Conservation (phyloP, 257 asterid species). For the Solanum arcanum region DNA sequence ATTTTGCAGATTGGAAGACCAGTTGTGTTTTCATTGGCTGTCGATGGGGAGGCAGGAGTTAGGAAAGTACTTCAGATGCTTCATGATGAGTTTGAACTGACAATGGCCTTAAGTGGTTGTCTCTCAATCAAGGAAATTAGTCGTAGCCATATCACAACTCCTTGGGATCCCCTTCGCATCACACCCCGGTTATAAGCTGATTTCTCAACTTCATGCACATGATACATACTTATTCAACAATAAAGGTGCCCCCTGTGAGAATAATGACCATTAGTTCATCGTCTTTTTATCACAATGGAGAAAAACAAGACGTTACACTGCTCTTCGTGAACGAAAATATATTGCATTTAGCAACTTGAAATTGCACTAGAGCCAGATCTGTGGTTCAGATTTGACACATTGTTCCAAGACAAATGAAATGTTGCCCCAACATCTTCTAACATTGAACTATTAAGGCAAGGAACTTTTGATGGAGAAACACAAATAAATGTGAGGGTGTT, state of each 20-base stretch:
- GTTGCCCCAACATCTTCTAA: background rate
- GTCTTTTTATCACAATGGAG: background rate
- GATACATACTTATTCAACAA: background rate
- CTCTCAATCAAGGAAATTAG: conserved; percentile 57
- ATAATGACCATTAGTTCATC: background rate
- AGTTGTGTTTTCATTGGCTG: conserved; percentile 52
- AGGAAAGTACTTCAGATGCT: conserved; percentile 65
- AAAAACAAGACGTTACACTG: background rate
- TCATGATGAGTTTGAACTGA: conserved; percentile 66
- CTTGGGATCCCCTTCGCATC: conserved; percentile 40
- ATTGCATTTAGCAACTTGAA: background rate
- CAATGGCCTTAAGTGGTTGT: conserved; percentile 84
- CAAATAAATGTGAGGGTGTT: background rate
- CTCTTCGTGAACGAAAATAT: background rate
- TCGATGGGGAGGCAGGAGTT: conserved; percentile 68
- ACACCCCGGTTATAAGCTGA: conserved; percentile 31
- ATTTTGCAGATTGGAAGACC: conserved; percentile 62
- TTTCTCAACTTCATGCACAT: background rate
- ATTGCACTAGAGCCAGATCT: background rate
- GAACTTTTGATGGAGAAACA: background rate
- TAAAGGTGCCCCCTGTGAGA: background rate
- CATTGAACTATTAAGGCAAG: background rate
- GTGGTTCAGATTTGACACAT: background rate
- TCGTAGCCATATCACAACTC: conserved; percentile 39
- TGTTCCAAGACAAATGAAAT: background rate